A percentile compares a stretch with the other conserved stretches of the same genome.
These are phyloP conservation scores for Gossypium turneri DNA, from an alignment of 345 rosid genomes.

Conservation along the genomic window DNA sequence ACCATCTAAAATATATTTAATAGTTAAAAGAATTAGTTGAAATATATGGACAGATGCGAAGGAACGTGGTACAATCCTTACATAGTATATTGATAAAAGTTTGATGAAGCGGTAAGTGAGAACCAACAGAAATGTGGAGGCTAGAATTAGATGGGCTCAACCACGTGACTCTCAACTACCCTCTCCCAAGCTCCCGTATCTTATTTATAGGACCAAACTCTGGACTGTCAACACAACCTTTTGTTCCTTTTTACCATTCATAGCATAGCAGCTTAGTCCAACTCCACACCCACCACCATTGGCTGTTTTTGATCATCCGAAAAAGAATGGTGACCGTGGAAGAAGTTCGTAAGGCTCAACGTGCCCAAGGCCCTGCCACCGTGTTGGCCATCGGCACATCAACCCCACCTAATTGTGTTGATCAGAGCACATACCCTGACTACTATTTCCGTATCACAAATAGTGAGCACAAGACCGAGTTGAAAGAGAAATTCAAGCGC, in stretches of 20 bases:
- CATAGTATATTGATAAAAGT: background rate
- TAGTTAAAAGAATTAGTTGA: too few species aligned
- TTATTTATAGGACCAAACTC: background rate
- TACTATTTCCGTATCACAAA: constrained; percentile 51
- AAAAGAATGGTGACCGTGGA: constrained; percentile 9
- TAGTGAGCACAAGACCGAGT: constrained; percentile 43
- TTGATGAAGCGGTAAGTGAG: background rate
- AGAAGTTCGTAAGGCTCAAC: constrained; percentile 19
- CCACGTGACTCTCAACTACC: constrained; percentile 14
- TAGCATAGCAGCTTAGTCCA: background rate
- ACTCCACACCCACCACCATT: background rate
- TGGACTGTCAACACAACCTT: background rate
- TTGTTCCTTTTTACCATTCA: background rate
- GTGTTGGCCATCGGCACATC: constrained; percentile 37
- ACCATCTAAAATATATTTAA: too few species aligned
- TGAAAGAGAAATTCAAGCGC: constrained; percentile 55
- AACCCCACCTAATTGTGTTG: constrained; percentile 38
- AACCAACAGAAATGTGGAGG: background rate
- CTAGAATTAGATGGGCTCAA: background rate
- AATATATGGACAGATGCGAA: too few species aligned
- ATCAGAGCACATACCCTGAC: constrained; percentile 45
- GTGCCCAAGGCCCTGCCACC: constrained; percentile 14
- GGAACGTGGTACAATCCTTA: too few species aligned
- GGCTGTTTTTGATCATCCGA: background rate
- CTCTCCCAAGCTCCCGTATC: background rate